Conservation (phyloP, 306 rosid genomes). For the Pyrus bretschneideri region DNA sequence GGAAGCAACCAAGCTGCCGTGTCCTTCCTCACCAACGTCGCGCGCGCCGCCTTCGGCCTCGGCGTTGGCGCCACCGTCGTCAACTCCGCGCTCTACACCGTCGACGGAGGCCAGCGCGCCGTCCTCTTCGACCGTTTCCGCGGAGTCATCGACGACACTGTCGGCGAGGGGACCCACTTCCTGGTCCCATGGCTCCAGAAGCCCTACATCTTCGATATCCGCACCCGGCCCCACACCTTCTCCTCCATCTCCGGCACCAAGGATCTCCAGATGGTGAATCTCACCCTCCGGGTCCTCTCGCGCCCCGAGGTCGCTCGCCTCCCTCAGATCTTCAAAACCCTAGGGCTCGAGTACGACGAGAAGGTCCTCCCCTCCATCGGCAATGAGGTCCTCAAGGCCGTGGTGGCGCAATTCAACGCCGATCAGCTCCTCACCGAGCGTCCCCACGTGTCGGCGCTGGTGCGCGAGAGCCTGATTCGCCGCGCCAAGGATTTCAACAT, state of each 20-base stretch:
- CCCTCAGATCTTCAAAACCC: constrained; percentile 65
- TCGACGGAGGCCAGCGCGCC: constrained; percentile 94
- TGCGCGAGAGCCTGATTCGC: constrained; percentile 60
- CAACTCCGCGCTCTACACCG: constrained; percentile 72
- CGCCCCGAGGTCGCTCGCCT: constrained; percentile 69
- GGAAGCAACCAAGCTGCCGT: constrained; percentile 75
- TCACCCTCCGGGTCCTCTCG: constrained; percentile 74
- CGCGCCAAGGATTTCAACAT: constrained; percentile 87
- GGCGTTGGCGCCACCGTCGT: constrained; percentile 49
- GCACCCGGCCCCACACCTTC: constrained; percentile 84
- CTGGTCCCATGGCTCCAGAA: constrained; percentile 93
- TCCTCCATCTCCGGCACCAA: constrained; percentile 85
- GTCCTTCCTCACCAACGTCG: constrained; percentile 50
- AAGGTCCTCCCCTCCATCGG: constrained; percentile 91
- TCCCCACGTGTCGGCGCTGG: constrained; percentile 78
- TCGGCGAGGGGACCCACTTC: constrained; percentile 78
- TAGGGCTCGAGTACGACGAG: constrained; percentile 94
- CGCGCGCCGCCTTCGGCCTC: constrained; percentile 67
- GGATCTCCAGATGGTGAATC: constrained; percentile 91
- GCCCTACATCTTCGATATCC: constrained; percentile 84
- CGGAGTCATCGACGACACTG: constrained; percentile 58
- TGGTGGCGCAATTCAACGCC: constrained; percentile 87
- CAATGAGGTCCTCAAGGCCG: constrained; percentile 81
- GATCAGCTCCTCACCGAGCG: constrained; percentile 91
- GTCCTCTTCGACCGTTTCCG: constrained; percentile 91